Evolutionary conservation across 2,329 filamentous ascomycete species (phyloP).

Genomic region (Seiridium cupressi): DNA sequence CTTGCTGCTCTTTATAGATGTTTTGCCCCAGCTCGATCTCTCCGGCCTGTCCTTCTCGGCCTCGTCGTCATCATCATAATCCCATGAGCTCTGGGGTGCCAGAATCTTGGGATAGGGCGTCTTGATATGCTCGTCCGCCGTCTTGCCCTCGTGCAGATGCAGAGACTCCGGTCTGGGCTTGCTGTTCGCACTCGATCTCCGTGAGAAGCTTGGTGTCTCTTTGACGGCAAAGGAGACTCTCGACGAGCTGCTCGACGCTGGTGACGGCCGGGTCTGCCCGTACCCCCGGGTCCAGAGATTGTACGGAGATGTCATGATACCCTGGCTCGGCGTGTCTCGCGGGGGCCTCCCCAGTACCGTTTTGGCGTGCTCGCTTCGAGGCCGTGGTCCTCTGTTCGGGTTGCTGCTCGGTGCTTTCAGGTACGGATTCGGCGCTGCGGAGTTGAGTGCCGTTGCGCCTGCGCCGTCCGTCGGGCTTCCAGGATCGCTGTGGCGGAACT

Average conservation of each 20-base stretch:
- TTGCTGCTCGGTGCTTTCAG: not conserved
- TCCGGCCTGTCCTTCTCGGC: not conserved
- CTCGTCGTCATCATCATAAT: conserved; percentile 13
- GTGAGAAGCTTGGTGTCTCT: conserved; percentile 1
- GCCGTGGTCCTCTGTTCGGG: not conserved
- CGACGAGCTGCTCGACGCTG: not conserved
- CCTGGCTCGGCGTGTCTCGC: not conserved
- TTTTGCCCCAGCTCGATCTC: not conserved
- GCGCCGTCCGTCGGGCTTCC: not conserved
- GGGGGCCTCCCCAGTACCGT: not conserved
- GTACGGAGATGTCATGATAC: not conserved
- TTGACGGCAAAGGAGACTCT: conserved; percentile 4
- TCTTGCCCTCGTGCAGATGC: not conserved
- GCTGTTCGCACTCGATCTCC: not conserved
- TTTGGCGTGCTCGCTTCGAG: not conserved
- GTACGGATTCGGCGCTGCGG: not conserved
- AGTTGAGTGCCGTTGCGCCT: not conserved
- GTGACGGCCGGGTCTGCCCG: not conserved
- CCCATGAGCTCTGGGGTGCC: conserved; percentile 14
- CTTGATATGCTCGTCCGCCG: conserved; percentile 10
- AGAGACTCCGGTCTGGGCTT: not conserved
- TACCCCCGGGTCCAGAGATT: not conserved
- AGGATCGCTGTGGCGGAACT: conserved; percentile 1
- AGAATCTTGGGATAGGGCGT: conserved; percentile 12
- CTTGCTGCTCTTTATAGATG: not conserved